phyloP scores from a whole-genome alignment of 139 green algal species.

The Tetradesmus lagerheimii region DNA sequence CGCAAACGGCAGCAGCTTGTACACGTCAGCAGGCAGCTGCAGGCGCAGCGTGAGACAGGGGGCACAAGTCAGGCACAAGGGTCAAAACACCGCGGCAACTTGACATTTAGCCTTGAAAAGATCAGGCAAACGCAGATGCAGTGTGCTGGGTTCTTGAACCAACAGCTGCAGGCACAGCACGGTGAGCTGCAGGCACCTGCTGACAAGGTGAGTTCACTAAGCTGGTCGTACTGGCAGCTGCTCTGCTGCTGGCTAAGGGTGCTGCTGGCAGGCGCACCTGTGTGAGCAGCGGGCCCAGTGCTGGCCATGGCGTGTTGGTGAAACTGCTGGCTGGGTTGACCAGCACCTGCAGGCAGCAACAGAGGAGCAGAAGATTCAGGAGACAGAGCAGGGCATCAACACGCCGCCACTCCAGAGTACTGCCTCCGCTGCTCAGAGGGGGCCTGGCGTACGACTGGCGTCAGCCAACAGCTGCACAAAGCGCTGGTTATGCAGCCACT shows the following conservation, averaged over 20 bases:
- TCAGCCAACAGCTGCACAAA: not conserved
- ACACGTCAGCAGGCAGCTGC: constrained; percentile 70
- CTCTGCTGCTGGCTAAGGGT: not conserved
- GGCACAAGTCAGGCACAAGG: not conserved
- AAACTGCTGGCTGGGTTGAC: constrained; percentile 95
- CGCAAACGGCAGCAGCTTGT: constrained; percentile 79
- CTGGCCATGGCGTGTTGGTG: constrained; percentile 75
- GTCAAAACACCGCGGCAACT: not conserved
- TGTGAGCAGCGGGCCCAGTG: constrained; percentile 76
- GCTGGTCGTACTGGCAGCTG: no score
- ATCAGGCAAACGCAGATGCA: no score
- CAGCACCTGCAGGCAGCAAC: constrained; percentile 76
- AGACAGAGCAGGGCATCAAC: not conserved
- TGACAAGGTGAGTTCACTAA: not conserved
- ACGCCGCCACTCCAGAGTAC: no score
- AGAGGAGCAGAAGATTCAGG: constrained; percentile 16
- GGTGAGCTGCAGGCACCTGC: no score
- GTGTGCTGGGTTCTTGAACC: no score
- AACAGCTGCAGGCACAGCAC: not conserved
- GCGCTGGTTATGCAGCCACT: not conserved
- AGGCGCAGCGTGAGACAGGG: not conserved
- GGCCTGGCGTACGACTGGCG: no score
- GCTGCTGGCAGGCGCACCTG: not conserved
- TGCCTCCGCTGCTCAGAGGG: no score
- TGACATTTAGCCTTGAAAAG: no score